Conservation (phyloP, 139 green algal species). For the Coelastrella sp. region DNA sequence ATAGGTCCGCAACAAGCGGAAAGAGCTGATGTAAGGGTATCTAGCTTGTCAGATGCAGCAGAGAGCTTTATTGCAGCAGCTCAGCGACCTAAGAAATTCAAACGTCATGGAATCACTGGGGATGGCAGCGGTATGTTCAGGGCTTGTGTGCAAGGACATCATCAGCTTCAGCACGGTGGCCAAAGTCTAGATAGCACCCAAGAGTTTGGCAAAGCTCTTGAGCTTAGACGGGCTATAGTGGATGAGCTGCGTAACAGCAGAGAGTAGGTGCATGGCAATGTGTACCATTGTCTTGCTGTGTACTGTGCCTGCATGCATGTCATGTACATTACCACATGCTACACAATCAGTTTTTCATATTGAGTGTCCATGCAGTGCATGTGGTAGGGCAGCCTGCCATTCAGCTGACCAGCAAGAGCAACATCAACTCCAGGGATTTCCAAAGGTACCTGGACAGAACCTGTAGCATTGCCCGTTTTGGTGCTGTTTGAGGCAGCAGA, state of each 20-base stretch:
- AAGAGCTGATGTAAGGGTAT: not conserved
- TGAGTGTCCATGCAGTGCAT: no score
- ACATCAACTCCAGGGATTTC: no score
- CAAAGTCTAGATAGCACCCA: slow-evolving; percentile 22
- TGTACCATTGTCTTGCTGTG: no score
- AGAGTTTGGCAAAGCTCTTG: slow-evolving; percentile 46
- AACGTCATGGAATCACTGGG: slow-evolving; percentile 19
- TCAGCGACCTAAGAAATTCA: not conserved
- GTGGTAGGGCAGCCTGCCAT: no score
- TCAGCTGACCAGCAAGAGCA: no score
- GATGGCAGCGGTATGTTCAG: slow-evolving; percentile 48
- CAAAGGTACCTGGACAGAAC: no score
- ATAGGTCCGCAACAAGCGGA: not conserved
- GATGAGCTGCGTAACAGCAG: slow-evolving; percentile 49
- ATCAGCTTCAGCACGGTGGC: slow-evolving; percentile 39
- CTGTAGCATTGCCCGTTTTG: no score
- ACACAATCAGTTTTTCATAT: no score
- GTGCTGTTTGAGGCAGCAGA: no score
- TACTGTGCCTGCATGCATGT: no score
- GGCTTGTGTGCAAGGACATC: slow-evolving; percentile 52
- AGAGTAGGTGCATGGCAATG: slow-evolving; percentile 43
- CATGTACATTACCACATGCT: not conserved
- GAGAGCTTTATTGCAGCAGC: not conserved
- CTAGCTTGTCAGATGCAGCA: slow-evolving; percentile 23
- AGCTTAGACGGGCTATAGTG: slow-evolving; percentile 54